A percentile compares a stretch with the other conserved stretches of the same genome.
These are phyloP conservation scores for Citrus glauca DNA, from an alignment of 345 rosid species.

Conservation along the genomic window DNA sequence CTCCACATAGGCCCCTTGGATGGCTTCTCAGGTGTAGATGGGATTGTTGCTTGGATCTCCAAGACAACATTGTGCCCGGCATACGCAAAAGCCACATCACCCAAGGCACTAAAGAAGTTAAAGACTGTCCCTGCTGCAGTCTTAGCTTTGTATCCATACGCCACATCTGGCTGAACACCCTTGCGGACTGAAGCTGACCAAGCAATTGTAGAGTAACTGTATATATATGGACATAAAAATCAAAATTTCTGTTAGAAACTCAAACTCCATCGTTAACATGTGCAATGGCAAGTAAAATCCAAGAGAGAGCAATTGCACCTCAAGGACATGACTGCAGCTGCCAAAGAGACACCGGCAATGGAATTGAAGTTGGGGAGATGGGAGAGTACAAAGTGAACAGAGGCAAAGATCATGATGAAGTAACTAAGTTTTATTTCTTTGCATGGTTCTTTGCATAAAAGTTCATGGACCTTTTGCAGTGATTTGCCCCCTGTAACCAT, in stretches of 20 bases:
- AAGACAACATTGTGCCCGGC: slow-evolving; percentile 78
- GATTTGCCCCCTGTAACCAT: slow-evolving; percentile 82
- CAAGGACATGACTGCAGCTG: slow-evolving; percentile 83
- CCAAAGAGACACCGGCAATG: slow-evolving; percentile 65
- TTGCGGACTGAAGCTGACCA: slow-evolving; percentile 57
- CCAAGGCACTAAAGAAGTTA: slow-evolving; percentile 60
- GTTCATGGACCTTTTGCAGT: slow-evolving; percentile 51
- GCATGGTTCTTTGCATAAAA: slow-evolving; percentile 35
- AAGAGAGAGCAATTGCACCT: slow-evolving; percentile 25
- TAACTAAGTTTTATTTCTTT: slow-evolving; percentile 43
- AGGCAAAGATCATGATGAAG: slow-evolving; percentile 74
- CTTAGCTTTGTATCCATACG: slow-evolving; percentile 44
- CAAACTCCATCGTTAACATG: not conserved
- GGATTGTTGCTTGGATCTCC: slow-evolving; percentile 85
- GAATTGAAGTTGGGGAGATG: slow-evolving; percentile 89
- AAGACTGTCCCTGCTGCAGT: slow-evolving; percentile 42
- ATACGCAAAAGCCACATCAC: slow-evolving; percentile 71
- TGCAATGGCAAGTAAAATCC: not conserved
- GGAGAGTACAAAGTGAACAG: slow-evolving; percentile 57
- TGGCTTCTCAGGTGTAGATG: slow-evolving; percentile 71
- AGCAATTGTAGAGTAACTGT: slow-evolving; percentile 76
- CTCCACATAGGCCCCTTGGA: slow-evolving; percentile 77
- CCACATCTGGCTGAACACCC: slow-evolving; percentile 50
- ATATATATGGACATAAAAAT: not conserved
- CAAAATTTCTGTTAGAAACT: not conserved